Conservation (phyloP, 805 yeast genomes). For the Ogataea dorogensis region DNA sequence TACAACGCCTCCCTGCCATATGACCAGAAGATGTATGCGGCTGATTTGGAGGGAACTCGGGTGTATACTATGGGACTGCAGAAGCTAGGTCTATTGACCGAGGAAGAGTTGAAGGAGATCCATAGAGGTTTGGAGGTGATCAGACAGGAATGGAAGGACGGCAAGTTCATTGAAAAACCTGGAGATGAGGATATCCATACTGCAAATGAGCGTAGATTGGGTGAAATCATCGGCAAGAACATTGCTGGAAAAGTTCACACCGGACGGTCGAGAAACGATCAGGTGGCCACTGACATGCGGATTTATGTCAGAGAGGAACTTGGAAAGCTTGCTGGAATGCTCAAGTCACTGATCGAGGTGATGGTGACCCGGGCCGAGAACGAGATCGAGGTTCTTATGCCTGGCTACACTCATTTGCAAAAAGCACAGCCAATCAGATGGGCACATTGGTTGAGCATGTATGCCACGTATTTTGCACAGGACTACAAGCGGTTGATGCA, state of each 20-base stretch:
- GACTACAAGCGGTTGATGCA: constrained; percentile 85
- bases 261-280: constrained; percentile 98
- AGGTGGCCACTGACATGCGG: constrained; percentile 99
- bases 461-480: constrained; percentile 91
- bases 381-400: constrained; percentile 94
- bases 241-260: constrained; percentile 98
- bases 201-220: constrained; percentile 96
- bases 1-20: constrained; percentile 97
- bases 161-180: constrained; percentile 66
- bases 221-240: constrained; percentile 89
- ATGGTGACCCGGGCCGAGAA: constrained; percentile 72
- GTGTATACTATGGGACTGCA: constrained; percentile 87
- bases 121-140: constrained; percentile 78
- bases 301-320: constrained; percentile 83
- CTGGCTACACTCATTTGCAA: constrained; percentile 98
- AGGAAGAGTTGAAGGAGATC: constrained; percentile 72
- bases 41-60: constrained; percentile 90
- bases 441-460: constrained; percentile 95
- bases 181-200: constrained; percentile 99
- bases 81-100: constrained; percentile 71
- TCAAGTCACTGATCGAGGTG: constrained; percentile 62
- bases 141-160: constrained; percentile 76
- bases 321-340: constrained; percentile 52
- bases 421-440: constrained; percentile 99
- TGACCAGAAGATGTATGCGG: constrained; percentile 91